phyloP scores from a whole-genome alignment of 164 flowering plant genomes.

The Kalanchoe fedtschenkoi region DNA sequence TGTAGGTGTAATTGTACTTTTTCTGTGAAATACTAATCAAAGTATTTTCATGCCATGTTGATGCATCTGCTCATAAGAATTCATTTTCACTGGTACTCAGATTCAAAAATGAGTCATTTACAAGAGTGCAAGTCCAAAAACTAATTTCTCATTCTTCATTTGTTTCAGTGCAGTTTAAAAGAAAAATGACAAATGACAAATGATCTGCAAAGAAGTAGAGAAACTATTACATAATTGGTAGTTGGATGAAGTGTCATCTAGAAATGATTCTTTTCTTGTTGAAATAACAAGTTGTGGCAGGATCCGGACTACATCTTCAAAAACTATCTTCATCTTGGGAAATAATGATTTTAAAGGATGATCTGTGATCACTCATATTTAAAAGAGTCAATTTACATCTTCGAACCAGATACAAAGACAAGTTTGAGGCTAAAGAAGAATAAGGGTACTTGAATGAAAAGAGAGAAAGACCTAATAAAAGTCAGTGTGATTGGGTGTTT shows the following conservation, averaged over 20 bases:
- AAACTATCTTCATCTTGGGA: conserved; percentile 74
- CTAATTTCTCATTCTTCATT: too few species aligned
- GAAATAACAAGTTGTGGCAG: conserved; percentile 59
- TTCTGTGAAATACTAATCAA: too few species aligned
- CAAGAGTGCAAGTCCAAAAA: too few species aligned
- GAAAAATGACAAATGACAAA: too few species aligned
- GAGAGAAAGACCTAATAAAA: conserved; percentile 64
- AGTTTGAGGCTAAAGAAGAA: not conserved
- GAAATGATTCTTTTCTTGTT: conserved; percentile 48
- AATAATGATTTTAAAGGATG: conserved; percentile 74
- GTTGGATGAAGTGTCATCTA: conserved; percentile 41
- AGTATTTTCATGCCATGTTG: too few species aligned
- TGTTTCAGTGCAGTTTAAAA: too few species aligned
- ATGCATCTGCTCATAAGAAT: too few species aligned
- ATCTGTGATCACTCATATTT: conserved; percentile 91
- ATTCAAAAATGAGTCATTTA: too few species aligned
- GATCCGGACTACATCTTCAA: conserved; percentile 72
- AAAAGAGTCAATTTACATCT: not conserved
- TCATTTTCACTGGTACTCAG: too few species aligned
- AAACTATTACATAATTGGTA: too few species aligned
- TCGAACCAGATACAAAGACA: not conserved
- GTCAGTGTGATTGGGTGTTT: conserved; percentile 91
- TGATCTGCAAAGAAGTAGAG: too few species aligned
- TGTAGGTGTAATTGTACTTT: too few species aligned
- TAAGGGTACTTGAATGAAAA: not conserved